Conservation (phyloP, 2,329 filamentous ascomycete species). For the Aspergillus jensenii region DNA sequence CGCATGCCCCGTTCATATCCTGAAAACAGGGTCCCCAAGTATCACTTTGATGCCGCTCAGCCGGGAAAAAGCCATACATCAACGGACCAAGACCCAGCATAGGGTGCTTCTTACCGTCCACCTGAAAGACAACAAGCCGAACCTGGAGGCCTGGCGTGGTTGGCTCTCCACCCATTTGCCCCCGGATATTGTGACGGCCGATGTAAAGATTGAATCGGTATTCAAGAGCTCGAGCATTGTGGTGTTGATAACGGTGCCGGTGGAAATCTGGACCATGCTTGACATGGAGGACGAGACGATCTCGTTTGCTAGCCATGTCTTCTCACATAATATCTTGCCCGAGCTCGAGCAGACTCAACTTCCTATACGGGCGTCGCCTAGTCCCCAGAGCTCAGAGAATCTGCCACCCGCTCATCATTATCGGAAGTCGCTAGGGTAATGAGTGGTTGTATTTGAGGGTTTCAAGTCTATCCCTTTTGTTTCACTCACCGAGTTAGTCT, state of each 20-base stretch:
- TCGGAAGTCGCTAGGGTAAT: neutral
- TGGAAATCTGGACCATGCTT: neutral
- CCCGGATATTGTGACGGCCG: neutral
- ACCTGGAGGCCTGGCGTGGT: neutral
- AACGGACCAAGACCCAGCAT: neutral
- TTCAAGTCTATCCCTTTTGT: no score
- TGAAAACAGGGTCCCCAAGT: neutral
- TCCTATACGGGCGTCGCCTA: neutral
- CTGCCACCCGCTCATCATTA: neutral
- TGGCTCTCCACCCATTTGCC: neutral
- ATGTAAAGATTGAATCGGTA: neutral
- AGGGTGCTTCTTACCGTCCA: neutral
- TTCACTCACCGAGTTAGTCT: no score
- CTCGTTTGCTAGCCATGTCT: neutral
- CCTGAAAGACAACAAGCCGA: neutral
- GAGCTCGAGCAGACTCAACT: neutral
- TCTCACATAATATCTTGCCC: neutral
- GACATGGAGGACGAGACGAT: neutral
- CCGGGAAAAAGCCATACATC: neutral
- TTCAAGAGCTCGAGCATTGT: neutral
- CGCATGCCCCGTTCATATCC: neutral
- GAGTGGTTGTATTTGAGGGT: neutral
- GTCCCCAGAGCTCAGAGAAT: neutral
- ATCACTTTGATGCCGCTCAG: neutral
- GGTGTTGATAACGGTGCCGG: neutral